These are phyloP conservation scores for Ambrosia artemisiifolia DNA, from an alignment of 129 eudicot species.

Conservation along the genomic window DNA sequence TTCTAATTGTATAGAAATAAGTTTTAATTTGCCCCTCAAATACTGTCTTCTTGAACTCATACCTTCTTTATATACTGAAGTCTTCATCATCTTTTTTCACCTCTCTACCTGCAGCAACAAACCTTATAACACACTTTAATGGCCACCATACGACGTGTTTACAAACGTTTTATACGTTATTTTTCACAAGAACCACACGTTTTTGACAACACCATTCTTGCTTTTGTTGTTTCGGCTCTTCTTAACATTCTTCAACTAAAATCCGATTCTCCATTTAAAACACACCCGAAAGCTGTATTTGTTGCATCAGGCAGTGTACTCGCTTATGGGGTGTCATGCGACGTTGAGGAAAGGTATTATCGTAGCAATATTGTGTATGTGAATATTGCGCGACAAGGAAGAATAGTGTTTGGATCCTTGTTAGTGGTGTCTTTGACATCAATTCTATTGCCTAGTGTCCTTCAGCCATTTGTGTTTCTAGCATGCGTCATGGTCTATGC, in stretches of 20 bases:
- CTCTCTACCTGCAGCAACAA: background rate
- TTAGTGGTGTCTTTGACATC: slow-evolving; percentile 12
- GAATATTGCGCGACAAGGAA: background rate
- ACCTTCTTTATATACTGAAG: background rate
- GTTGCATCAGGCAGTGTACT: background rate
- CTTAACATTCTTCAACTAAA: background rate
- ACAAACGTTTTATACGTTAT: background rate
- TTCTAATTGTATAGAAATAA: background rate
- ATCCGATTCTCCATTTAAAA: slow-evolving; percentile 7
- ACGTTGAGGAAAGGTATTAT: background rate
- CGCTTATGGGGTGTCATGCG: slow-evolving; percentile 6
- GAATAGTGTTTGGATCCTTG: background rate
- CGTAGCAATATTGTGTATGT: background rate
- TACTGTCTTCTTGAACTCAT: background rate
- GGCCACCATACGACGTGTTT: background rate
- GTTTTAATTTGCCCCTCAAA: background rate
- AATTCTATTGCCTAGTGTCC: background rate
- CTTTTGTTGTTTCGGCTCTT: background rate
- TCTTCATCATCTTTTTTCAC: background rate
- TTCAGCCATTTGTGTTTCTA: background rate
- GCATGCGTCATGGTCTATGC: slow-evolving; percentile 3
- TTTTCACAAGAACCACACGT: background rate
- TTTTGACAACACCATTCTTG: background rate
- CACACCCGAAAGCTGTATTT: slow-evolving; percentile 4
- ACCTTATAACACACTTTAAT: background rate